Evolutionary conservation across 1,284 basidiomycete genomes (phyloP).

Genomic region (Cryptococcus jaspeensis): DNA sequence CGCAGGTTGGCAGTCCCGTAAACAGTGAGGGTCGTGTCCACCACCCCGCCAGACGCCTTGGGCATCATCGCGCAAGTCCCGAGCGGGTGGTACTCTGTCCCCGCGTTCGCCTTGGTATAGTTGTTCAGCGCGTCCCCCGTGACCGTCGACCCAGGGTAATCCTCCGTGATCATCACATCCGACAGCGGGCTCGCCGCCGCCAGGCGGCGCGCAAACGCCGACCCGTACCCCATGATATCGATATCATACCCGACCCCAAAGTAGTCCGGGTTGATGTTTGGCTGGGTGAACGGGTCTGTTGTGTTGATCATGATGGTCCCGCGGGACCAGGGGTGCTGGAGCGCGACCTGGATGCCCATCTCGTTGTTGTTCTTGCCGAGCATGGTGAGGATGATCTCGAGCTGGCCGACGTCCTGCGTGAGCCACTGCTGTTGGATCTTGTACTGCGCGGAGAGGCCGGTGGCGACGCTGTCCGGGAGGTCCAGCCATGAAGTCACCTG

Average conservation of each 20-base stretch:
- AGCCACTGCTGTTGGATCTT: slow-evolving; percentile 38
- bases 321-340: slow-evolving; percentile 52
- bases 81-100: slow-evolving; percentile 59
- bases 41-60: slow-evolving; percentile 62
- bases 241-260: slow-evolving; percentile 51
- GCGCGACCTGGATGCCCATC: slow-evolving; percentile 46
- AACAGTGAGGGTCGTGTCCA: slow-evolving; percentile 62
- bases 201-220: slow-evolving; percentile 37
- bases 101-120: slow-evolving; percentile 39
- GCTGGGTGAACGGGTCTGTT: slow-evolving; percentile 58
- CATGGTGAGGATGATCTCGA: slow-evolving; percentile 48
- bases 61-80: slow-evolving; percentile 67
- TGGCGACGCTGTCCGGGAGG: slow-evolving; percentile 39
- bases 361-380: slow-evolving; percentile 36
- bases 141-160: slow-evolving; percentile 19
- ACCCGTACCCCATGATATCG: slow-evolving; percentile 37
- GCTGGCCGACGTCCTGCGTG: slow-evolving; percentile 39
- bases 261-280: slow-evolving; percentile 65
- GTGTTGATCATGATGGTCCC: slow-evolving; percentile 57
- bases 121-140: slow-evolving; percentile 38
- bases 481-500: slow-evolving; percentile 57
- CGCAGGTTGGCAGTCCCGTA: slow-evolving; percentile 60
- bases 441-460: slow-evolving; percentile 43
- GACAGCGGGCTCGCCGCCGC: slow-evolving; percentile 37
- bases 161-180: slow-evolving; percentile 33